Percentiles rank a stretch among this genome's conserved stretches.
Conservation (phyloP, 805 yeast species). For the Tetrapisispora iriomotensis region DNA sequence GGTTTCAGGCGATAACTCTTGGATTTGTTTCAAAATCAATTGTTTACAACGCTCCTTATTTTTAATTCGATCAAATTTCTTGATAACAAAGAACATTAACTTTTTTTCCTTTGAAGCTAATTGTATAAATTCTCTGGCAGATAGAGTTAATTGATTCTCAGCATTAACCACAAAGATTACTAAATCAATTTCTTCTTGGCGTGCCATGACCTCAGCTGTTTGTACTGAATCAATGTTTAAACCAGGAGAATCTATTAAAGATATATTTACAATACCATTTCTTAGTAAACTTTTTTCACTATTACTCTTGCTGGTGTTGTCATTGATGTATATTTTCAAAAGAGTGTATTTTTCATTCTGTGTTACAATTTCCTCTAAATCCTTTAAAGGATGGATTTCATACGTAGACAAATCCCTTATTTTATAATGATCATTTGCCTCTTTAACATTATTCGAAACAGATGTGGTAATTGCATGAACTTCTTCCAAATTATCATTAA, state of each 20-base stretch:
- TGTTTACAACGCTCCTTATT: slow-evolving; percentile 72
- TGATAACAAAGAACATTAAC: slow-evolving; percentile 87
- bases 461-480: slow-evolving; percentile 82
- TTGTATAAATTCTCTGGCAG: slow-evolving; percentile 88
- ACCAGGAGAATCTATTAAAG: slow-evolving; percentile 95
- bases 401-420: slow-evolving; percentile 56
- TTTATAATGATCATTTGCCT: slow-evolving; percentile 24
- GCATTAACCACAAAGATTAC: slow-evolving; percentile 95
- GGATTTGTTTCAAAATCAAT: slow-evolving; percentile 75
- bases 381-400: slow-evolving; percentile 41
- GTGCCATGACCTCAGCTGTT: slow-evolving; percentile 87
- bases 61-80: slow-evolving; percentile 76
- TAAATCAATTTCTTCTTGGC: slow-evolving; percentile 94
- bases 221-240: slow-evolving; percentile 85
- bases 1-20: slow-evolving; percentile 80
- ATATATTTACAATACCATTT: slow-evolving; percentile 87
- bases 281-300: slow-evolving; percentile 61
- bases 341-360: slow-evolving; percentile 62
- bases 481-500: slow-evolving; percentile 69
- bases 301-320: slow-evolving; percentile 38
- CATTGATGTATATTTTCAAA: slow-evolving; percentile 74
- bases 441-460: slow-evolving; percentile 19
- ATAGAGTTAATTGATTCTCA: slow-evolving; percentile 87
- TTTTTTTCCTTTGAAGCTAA: slow-evolving; percentile 87
- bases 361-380: slow-evolving; percentile 60